A percentile compares a stretch with the other conserved stretches of the same genome.
phyloP scores from a whole-genome alignment of 2,329 filamentous ascomycete genomes.

The Alternaria sp. region DNA sequence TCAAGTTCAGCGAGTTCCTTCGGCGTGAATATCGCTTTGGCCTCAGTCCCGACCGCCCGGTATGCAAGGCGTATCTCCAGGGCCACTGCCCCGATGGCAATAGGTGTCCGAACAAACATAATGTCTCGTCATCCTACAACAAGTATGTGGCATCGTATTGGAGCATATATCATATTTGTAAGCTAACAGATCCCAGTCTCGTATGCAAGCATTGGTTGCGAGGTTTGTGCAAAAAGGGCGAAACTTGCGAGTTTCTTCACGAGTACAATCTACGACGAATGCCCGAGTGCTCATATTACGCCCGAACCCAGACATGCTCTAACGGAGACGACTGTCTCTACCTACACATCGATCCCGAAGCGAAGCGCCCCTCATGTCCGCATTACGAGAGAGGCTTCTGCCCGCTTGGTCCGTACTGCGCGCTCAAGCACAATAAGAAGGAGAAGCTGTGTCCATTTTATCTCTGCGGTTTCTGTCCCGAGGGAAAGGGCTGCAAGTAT shows the following conservation, averaged over 20 bases:
- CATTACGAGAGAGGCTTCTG: slow-evolving; percentile 97
- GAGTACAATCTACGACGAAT: slow-evolving; percentile 98
- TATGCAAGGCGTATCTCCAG: slow-evolving; percentile 85
- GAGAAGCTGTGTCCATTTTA: slow-evolving; percentile 80
- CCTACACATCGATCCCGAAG: slow-evolving; percentile 85
- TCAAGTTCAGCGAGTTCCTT: slow-evolving; percentile 87
- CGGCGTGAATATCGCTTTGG: slow-evolving; percentile 84
- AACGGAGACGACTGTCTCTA: slow-evolving; percentile 98
- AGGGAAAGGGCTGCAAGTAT: slow-evolving; percentile 77
- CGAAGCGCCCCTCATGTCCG: slow-evolving; percentile 68
- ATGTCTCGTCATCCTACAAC: slow-evolving; percentile 68
- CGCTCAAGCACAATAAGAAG: slow-evolving; percentile 86
- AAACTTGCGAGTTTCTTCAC: slow-evolving; percentile 96
- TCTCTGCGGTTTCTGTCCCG: slow-evolving; percentile 92
- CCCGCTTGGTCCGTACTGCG: slow-evolving; percentile 84
- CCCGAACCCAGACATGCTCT: slow-evolving; percentile 90
- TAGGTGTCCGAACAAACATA: slow-evolving; percentile 85
- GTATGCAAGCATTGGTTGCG: slow-evolving; percentile 99
- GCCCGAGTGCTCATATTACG: slow-evolving; percentile 98
- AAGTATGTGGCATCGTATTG: slow-evolving; percentile 55
- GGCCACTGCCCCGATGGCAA: slow-evolving; percentile 88
- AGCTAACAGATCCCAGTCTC: slow-evolving; percentile 59
- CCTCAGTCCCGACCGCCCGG: slow-evolving; percentile 71
- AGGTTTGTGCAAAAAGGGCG: slow-evolving; percentile 96
- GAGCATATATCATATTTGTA: background rate